phyloP scores from a whole-genome alignment of 495 filamentous ascomycete species.

The Trypethelium eluteriae region DNA sequence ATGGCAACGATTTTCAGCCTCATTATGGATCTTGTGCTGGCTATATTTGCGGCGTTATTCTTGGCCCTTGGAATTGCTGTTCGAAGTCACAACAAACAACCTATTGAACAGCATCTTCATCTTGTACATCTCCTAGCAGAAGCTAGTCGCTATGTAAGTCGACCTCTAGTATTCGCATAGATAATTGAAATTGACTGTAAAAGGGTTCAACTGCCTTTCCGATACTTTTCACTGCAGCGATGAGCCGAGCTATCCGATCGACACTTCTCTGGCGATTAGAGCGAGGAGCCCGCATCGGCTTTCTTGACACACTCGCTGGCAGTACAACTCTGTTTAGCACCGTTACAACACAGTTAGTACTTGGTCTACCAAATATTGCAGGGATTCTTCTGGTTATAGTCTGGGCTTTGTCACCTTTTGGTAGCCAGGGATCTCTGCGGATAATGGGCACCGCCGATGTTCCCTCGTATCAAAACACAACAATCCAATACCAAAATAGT shows the following conservation, averaged over 20 bases:
- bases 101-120: background rate
- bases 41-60: background rate
- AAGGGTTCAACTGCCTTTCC: conserved; percentile 22
- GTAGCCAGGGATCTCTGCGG: conserved; percentile 22
- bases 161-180: background rate
- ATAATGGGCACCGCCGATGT: conserved; percentile 17
- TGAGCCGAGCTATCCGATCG: conserved; percentile 20
- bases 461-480: conserved; percentile 6
- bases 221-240: conserved; percentile 21
- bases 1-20: background rate
- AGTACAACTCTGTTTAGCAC: conserved; percentile 22
- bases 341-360: conserved; percentile 20
- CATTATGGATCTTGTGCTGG: background rate
- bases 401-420: conserved; percentile 22
- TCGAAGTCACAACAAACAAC: background rate
- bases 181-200: background rate
- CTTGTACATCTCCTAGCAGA: conserved; percentile 11
- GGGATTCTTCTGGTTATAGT: conserved; percentile 15
- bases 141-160: conserved; percentile 17
- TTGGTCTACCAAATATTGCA: conserved; percentile 16
- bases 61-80: background rate
- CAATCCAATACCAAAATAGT: conserved; percentile 15
- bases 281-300: conserved; percentile 22
- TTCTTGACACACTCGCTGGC: conserved; percentile 21
- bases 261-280: conserved; percentile 24